A percentile compares a stretch with the other conserved stretches of the same genome.
Evolutionary conservation across 257 asterid genomes (phyloP).

Genomic region (Euphrasia confusa): DNA sequence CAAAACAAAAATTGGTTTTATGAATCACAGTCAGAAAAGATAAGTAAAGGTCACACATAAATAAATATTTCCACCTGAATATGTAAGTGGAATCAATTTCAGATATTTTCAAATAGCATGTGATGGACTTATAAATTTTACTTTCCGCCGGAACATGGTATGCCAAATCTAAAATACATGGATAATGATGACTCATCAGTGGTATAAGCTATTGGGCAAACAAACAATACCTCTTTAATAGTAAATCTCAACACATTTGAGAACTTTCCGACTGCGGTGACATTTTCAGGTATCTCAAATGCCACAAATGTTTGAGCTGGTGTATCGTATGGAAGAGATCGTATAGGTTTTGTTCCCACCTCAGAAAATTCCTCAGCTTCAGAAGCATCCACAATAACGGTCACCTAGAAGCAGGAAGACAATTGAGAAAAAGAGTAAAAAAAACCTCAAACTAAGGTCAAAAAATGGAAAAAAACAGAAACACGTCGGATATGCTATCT

Average conservation of each 20-base stretch:
- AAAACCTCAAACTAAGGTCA: neutral
- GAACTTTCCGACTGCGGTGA: conserved; percentile 85
- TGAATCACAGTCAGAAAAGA: too few relatives aligned
- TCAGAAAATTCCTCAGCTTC: conserved; percentile 96
- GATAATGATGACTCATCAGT: conserved; percentile 18
- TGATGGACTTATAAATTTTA: too few relatives aligned
- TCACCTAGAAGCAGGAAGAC: conserved; percentile 43
- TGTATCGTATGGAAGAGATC: conserved; percentile 81
- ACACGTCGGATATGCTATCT: neutral
- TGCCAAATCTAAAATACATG: too few relatives aligned
- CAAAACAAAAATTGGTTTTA: too few relatives aligned
- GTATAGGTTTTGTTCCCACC: conserved; percentile 71
- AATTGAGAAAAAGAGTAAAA: conserved; percentile 18
- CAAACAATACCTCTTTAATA: conserved; percentile 73
- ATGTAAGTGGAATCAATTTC: too few relatives aligned
- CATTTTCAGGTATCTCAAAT: conserved; percentile 91
- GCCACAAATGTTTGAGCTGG: conserved; percentile 94
- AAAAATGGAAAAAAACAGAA: too few relatives aligned
- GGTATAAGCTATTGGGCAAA: neutral
- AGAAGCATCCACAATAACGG: conserved; percentile 90
- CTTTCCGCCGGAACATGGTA: too few relatives aligned
- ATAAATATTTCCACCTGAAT: too few relatives aligned
- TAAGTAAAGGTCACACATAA: too few relatives aligned
- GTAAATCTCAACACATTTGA: conserved; percentile 77
- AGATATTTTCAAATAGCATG: too few relatives aligned